A percentile compares a stretch with the other conserved stretches of the same genome.
These are phyloP conservation scores for Trifolium fragiferum DNA, from an alignment of 306 rosid species.

Conservation along the genomic window DNA sequence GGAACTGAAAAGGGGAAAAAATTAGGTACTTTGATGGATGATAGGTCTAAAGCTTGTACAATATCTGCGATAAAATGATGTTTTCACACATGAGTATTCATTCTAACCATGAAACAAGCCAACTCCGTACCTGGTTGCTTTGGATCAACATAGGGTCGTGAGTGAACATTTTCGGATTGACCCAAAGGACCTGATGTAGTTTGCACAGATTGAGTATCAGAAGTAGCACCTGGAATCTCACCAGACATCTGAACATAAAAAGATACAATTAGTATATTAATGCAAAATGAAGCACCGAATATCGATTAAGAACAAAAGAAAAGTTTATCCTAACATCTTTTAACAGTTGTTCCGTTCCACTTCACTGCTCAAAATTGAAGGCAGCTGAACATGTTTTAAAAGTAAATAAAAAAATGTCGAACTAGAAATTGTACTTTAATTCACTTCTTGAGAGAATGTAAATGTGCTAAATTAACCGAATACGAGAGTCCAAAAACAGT, in stretches of 20 bases:
- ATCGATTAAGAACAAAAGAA: background rate
- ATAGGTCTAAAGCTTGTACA: background rate
- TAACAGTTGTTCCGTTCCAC: conserved; percentile 1
- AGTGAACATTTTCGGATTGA: conserved; percentile 65
- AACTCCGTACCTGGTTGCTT: conserved; percentile 79
- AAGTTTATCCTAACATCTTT: background rate
- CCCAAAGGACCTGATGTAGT: conserved; percentile 87
- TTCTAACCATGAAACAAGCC: conserved; percentile 21
- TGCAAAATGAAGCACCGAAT: conserved; percentile 9
- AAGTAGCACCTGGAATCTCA: conserved; percentile 77
- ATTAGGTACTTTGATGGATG: background rate
- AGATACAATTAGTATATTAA: conserved; percentile 8
- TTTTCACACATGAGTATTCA: conserved; percentile 23
- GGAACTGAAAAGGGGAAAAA: background rate
- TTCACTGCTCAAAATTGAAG: background rate
- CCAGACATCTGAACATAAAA: conserved; percentile 69
- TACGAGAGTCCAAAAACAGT: conserved; percentile 15
- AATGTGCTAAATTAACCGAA: background rate
- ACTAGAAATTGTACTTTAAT: background rate
- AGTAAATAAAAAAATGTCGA: background rate
- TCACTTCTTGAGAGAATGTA: background rate
- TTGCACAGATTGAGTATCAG: conserved; percentile 80
- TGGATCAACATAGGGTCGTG: conserved; percentile 64
- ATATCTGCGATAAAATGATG: background rate
- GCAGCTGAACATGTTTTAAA: background rate